phyloP scores from a whole-genome alignment of 2,329 filamentous ascomycete species.

The Coniochaeta ligniaria region DNA sequence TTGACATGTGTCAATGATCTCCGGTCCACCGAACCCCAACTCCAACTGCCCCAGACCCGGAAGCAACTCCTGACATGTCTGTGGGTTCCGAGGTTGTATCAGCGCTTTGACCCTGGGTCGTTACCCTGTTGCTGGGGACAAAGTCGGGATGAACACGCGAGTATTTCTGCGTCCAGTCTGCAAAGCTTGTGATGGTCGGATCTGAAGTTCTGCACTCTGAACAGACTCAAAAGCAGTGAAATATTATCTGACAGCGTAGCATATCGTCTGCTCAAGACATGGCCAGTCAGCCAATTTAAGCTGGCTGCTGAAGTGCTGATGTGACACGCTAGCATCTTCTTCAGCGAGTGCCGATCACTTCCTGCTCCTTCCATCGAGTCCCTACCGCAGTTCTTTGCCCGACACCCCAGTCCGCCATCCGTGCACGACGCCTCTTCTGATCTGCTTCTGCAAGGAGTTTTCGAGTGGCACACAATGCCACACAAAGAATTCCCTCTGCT shows the following conservation, averaged over 20 bases:
- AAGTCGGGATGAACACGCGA: background rate
- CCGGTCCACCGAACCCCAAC: background rate
- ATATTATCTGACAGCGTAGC: background rate
- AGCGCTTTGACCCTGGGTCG: background rate
- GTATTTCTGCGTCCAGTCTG: background rate
- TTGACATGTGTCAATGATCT: background rate
- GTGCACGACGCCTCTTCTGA: background rate
- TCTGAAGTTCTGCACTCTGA: background rate
- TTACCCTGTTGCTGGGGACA: background rate
- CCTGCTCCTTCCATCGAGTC: background rate
- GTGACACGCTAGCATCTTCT: background rate
- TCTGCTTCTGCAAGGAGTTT: background rate
- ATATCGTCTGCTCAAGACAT: background rate
- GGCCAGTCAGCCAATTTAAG: background rate
- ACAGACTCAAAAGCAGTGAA: background rate
- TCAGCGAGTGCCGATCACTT: constrained; percentile 1
- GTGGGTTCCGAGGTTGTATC: background rate
- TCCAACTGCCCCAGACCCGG: too few relatives aligned
- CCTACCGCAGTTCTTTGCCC: background rate
- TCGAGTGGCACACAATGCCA: background rate
- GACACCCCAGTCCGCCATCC: background rate
- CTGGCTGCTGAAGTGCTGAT: too few relatives aligned
- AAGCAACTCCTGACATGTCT: background rate
- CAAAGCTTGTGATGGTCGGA: background rate
- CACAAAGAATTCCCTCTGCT: background rate